phyloP scores from a whole-genome alignment of 495 filamentous ascomycete genomes.

The Neurospora cerealis region DNA sequence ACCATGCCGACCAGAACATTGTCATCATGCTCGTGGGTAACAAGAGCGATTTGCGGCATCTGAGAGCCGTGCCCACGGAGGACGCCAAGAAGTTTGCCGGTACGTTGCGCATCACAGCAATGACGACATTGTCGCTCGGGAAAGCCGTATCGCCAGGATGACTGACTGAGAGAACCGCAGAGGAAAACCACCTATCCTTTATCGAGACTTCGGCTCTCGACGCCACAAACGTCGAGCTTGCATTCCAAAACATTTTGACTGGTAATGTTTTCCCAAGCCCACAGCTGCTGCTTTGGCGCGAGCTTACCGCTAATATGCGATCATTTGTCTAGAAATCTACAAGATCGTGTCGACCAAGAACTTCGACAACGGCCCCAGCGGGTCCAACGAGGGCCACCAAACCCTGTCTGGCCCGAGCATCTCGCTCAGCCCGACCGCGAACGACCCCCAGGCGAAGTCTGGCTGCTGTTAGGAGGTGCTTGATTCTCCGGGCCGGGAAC shows the following conservation, averaged over 20 bases:
- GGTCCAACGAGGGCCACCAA: conserved; percentile 57
- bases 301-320: not conserved
- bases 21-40: conserved; percentile 99
- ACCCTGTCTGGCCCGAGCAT: conserved; percentile 69
- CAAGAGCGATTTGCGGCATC: conserved; percentile 99
- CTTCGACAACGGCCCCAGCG: conserved; percentile 52
- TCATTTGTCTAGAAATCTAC: conserved; percentile 73
- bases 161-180: conserved; percentile 32
- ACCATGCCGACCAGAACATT: conserved; percentile 98
- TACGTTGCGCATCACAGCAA: conserved; percentile 34
- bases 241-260: conserved; percentile 98
- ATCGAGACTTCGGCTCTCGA: conserved; percentile 99
- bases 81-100: conserved; percentile 98
- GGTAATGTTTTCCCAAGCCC: conserved; percentile 45
- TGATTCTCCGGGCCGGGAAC: conserved; percentile 11
- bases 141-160: not conserved
- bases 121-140: not conserved
- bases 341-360: conserved; percentile 97
- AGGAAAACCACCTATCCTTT: conserved; percentile 92
- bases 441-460: conserved; percentile 54
- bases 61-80: conserved; percentile 94
- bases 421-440: conserved; percentile 67
- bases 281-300: not conserved
- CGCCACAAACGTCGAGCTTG: conserved; percentile 98
- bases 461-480: conserved; percentile 67